Evolutionary conservation across 352 stramenopile species (phyloP), one percentile per base, ranked within the genome.

Genomic region (Phytophthora multivora): DNA sequence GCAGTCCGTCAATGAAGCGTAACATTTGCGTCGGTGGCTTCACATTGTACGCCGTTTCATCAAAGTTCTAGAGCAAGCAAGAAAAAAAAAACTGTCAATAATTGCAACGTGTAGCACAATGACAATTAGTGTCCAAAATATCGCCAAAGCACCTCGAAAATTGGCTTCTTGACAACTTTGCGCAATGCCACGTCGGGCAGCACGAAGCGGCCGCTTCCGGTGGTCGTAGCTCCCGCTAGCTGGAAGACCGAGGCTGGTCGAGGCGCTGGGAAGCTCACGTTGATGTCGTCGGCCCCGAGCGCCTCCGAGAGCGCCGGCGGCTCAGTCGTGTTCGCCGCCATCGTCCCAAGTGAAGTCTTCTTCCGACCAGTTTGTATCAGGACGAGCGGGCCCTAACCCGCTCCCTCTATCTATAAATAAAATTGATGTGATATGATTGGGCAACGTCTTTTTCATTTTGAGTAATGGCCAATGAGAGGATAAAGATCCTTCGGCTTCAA

Each of bases 1-100:
- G 83, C 55, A 95, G 63, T 7, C 73, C 75, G 55, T 95, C 87
- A 40, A 95, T 79, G 41, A 93, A 83, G 50, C 87, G 85, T 79
- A 95, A 77, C 75, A 89, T 88, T 53, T 90, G 81, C 54, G 82
- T 89, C 53, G 87, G 83, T 16, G 84, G 59, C 46, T 89, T 90
- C 23, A 92, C 79, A 45, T 77, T 49, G 26, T 84, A 90, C 23
- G 78, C 84, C n/a, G 66, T 61, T 12, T 92, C 81, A 30, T 91
- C 77, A 40, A 93, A 88, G 49, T 88, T 89, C 85, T 95, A 40
- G 23, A 41, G 36, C 7, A 23, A 23, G 21, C 21, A 23, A 23
- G 21, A 5, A 31, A 48, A 9, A 46, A 5, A 31, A 48, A 9
- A 46, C 6, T 12, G 53, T 61, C 25, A 62, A 35, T 42, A 35